A percentile compares a stretch with the other conserved stretches of the same genome.
phyloP scores from a whole-genome alignment of 768 basidiomycete genomes.

The Melanogaster broomeanus region DNA sequence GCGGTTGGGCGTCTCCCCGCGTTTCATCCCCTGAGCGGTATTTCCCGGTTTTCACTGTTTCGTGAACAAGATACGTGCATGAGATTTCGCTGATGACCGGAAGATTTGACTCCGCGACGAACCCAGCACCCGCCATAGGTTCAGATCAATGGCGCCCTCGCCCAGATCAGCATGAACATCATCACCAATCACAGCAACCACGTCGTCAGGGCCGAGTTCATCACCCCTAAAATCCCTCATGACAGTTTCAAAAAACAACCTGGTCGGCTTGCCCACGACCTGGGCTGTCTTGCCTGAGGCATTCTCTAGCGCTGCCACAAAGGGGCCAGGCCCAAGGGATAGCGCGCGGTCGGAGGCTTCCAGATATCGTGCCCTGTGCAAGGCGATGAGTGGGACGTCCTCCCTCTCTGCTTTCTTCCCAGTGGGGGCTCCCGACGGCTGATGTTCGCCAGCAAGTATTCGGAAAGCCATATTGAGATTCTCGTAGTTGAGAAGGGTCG shows the following conservation, averaged over 20 bases:
- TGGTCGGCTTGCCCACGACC: slow-evolving; percentile 66
- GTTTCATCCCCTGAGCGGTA: slow-evolving; percentile 62
- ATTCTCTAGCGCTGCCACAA: slow-evolving; percentile 61
- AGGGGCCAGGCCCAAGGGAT: slow-evolving; percentile 71
- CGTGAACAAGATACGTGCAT: not conserved
- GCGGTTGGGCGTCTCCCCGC: slow-evolving; percentile 38
- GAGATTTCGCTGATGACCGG: not conserved
- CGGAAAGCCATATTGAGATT: slow-evolving; percentile 68
- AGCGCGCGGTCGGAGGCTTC: slow-evolving; percentile 47
- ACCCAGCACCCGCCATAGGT: slow-evolving; percentile 67
- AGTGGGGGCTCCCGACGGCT: slow-evolving; percentile 2
- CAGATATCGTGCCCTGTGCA: slow-evolving; percentile 59
- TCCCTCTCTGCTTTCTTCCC: not conserved
- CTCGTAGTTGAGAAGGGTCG: slow-evolving; percentile 49
- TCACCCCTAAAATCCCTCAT: slow-evolving; percentile 43
- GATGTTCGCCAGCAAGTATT: slow-evolving; percentile 50
- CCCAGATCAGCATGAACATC: slow-evolving; percentile 67
- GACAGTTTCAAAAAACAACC: slow-evolving; percentile 58
- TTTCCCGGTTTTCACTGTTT: slow-evolving; percentile 67
- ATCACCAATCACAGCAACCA: slow-evolving; percentile 61
- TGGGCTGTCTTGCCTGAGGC: slow-evolving; percentile 50
- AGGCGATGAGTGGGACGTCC: slow-evolving; percentile 49
- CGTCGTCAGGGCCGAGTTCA: slow-evolving; percentile 11
- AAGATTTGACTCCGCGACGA: slow-evolving; percentile 16
- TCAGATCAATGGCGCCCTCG: slow-evolving; percentile 58